Evolutionary conservation across 306 rosid genomes (phyloP), one percentile per base, ranked within the genome.

Genomic region (Medicago lupulina): DNA sequence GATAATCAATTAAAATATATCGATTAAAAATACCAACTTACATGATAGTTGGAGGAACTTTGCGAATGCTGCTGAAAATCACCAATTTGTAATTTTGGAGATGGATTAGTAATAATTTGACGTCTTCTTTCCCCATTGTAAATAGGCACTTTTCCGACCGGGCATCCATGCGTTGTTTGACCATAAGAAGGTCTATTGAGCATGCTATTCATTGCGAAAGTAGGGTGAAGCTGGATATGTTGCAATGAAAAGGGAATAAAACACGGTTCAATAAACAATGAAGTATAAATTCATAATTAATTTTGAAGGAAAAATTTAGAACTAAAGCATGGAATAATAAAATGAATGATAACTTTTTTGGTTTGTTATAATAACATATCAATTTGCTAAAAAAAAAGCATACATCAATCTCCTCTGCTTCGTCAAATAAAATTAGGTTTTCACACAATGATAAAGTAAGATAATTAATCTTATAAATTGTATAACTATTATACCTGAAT

Each of bases 401-500:
- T 46, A 46, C 15, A 15, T 50, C 19, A 49, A 1, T 15, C 8
- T 49, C 6, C 2, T 17, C 3, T 1, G 4, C 9, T 49, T 49
- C 17, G 5, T 47, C 7, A 34, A 34, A 1, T 5, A 34, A 5
- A 34, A 34, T 5, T 34, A 34, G 38, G 36, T 34, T 34, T 34
- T 34, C 7, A 34, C 38, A 34, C 1, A 0, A 4, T 1, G 9
- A 2, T 41, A 11, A 41, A 41, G 46, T 1, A 2, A 31, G 36
- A 31, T 31, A 31, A 15, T 5, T 15, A 49, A 49, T 49, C 0
- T 15, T 49, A 5, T 7, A 53, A 8, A 17, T 8, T 17, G 4
- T 59, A 9, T 0, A 57, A 10, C 7, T 57, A 19, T 28, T 60
- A 12, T 73, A 74, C 78, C 60, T 59, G 70, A 46, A 74, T 44